Conservation (phyloP, 2,329 filamentous ascomycete genomes). For the Penicillium griseofulvum region DNA sequence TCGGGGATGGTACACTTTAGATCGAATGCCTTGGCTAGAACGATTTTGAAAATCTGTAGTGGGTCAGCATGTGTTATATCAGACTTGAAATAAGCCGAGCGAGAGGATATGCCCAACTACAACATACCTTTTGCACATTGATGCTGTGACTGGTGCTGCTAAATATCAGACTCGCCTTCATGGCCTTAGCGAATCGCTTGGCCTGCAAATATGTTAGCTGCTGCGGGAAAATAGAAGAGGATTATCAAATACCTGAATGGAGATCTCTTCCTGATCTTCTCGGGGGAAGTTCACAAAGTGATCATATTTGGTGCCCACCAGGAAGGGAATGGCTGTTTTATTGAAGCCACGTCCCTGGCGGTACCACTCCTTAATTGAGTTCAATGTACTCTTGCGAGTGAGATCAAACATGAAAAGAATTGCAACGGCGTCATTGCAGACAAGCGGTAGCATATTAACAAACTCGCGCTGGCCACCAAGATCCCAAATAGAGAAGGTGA, state of each 20-base stretch:
- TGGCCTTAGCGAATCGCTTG: constrained; percentile 92
- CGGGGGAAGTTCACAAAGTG: constrained; percentile 98
- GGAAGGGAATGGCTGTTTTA: constrained; percentile 98
- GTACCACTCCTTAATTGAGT: constrained; percentile 99
- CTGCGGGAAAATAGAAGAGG: not conserved
- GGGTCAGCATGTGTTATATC: constrained; percentile 25
- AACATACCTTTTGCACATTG: constrained; percentile 91
- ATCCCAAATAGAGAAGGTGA: constrained; percentile 99
- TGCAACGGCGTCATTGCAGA: constrained; percentile 97
- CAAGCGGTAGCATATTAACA: constrained; percentile 98
- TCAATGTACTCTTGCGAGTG: constrained; percentile 94
- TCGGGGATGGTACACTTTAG: constrained; percentile 98
- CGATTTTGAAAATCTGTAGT: constrained; percentile 95
- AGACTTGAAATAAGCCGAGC: constrained; percentile 3
- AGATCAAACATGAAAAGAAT: constrained; percentile 99
- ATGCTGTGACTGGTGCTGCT: constrained; percentile 99
- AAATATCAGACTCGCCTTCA: constrained; percentile 97
- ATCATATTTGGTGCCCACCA: constrained; percentile 97
- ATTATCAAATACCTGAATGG: constrained; percentile 68
- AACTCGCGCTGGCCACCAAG: constrained; percentile 96
- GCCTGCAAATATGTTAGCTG: constrained; percentile 57
- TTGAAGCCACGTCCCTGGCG: constrained; percentile 96
- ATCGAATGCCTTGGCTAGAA: constrained; percentile 96
- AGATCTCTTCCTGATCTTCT: constrained; percentile 98
- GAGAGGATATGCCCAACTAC: not conserved